Conservation (phyloP, 345 rosid genomes). For the Clausena lansium region DNA sequence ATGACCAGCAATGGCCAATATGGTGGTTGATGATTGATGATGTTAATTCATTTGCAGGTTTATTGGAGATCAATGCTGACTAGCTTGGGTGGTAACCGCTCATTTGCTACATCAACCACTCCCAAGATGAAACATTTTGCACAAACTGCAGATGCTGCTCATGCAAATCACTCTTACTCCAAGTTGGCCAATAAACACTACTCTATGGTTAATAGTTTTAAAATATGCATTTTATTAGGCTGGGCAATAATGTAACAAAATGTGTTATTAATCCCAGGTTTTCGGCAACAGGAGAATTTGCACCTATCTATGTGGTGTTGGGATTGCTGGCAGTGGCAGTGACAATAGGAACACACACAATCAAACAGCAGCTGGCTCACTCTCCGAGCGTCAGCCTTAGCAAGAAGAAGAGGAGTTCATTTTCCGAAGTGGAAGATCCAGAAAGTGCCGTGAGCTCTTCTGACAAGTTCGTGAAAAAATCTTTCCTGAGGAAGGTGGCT, state of each 20-base stretch:
- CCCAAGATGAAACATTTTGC: slow-evolving; percentile 1
- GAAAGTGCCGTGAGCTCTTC: slow-evolving; percentile 27
- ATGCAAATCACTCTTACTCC: neutral
- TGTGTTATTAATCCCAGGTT: slow-evolving; percentile 19
- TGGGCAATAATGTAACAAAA: neutral
- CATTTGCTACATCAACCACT: slow-evolving; percentile 21
- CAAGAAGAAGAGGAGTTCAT: slow-evolving; percentile 49
- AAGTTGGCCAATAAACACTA: neutral
- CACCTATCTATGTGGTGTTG: slow-evolving; percentile 39
- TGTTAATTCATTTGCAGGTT: slow-evolving; percentile 9
- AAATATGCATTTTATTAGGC: too few species aligned
- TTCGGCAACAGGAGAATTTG: slow-evolving; percentile 33
- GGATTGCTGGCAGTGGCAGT: slow-evolving; percentile 39
- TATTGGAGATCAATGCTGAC: slow-evolving; percentile 23
- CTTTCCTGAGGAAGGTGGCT: slow-evolving; percentile 51
- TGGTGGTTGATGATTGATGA: neutral
- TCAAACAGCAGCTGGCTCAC: slow-evolving; percentile 47
- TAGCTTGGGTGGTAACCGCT: slow-evolving; percentile 15
- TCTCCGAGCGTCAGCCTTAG: slow-evolving; percentile 36
- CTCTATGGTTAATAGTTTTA: neutral
- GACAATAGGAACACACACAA: slow-evolving; percentile 35
- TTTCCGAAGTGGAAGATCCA: slow-evolving; percentile 49
- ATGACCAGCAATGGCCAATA: too few species aligned
- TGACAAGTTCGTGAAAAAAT: slow-evolving; percentile 39
- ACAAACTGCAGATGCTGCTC: neutral